These are phyloP conservation scores for Scenedesmus sp. DNA, from an alignment of 163 green algal species.

Conservation along the genomic window DNA sequence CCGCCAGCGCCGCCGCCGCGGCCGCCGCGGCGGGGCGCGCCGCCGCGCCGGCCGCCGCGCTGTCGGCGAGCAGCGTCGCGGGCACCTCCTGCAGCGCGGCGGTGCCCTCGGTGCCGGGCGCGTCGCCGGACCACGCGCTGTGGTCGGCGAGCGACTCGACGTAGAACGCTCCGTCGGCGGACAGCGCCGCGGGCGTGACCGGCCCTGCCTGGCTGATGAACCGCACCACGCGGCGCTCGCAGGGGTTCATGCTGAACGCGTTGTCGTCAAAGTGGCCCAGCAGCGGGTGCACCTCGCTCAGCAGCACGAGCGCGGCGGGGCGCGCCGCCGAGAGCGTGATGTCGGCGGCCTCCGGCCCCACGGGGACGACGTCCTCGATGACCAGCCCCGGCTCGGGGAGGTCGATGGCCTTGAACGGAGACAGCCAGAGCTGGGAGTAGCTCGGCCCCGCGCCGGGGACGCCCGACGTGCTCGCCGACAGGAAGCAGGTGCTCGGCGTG, in stretches of 20 bases:
- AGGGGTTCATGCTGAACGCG: slow-evolving; percentile 20
- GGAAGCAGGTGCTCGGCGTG: slow-evolving; percentile 31
- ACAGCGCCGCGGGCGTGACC: not conserved
- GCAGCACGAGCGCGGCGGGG: slow-evolving; percentile 25
- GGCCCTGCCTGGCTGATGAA: not conserved
- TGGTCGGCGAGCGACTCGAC: slow-evolving; percentile 35
- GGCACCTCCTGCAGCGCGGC: slow-evolving; percentile 46
- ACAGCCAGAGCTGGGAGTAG: slow-evolving; percentile 24
- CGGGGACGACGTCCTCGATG: not conserved
- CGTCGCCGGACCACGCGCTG: slow-evolving; percentile 23
- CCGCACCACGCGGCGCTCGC: slow-evolving; percentile 3
- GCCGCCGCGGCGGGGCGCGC: too few relatives aligned
- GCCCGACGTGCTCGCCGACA: not conserved
- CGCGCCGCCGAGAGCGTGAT: not conserved
- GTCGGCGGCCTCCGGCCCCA: not conserved
- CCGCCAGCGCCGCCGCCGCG: too few relatives aligned
- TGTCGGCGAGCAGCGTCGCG: too few relatives aligned
- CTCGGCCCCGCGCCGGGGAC: not conserved
- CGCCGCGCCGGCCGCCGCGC: too few relatives aligned
- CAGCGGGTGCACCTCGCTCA: slow-evolving; percentile 2
- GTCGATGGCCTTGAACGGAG: slow-evolving; percentile 24
- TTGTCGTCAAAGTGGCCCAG: slow-evolving; percentile 34
- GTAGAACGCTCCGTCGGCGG: not conserved
- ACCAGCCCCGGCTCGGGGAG: slow-evolving; percentile 1
- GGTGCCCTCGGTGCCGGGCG: too few relatives aligned